Percentiles rank a stretch among this genome's conserved stretches.
Evolutionary conservation across 2,329 filamentous ascomycete species (phyloP).

Genomic region (Teratosphaeria epicoccoides): DNA sequence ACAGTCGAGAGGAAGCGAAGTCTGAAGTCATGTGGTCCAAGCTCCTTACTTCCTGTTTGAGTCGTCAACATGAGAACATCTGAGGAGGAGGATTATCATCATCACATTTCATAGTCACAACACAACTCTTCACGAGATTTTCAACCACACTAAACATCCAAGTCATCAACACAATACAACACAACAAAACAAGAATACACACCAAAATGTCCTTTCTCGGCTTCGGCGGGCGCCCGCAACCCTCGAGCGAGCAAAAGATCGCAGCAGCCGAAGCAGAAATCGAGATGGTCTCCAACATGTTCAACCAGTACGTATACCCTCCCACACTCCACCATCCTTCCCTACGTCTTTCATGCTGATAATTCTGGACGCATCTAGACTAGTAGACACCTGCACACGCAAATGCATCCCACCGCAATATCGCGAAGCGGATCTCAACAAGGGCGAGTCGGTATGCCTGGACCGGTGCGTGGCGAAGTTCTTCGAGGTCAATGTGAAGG

Average conservation of each 20-base stretch:
- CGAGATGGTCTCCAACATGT: slow-evolving; percentile 96
- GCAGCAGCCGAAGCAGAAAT: slow-evolving; percentile 92
- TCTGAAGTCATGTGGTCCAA: too few species aligned
- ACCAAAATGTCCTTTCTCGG: slow-evolving; percentile 60
- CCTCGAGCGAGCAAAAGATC: slow-evolving; percentile 94
- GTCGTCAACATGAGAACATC: too few species aligned
- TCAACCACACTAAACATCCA: background rate
- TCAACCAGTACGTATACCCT: slow-evolving; percentile 63
- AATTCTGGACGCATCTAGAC: slow-evolving; percentile 21
- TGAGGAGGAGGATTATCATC: too few species aligned
- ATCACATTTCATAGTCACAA: too few species aligned
- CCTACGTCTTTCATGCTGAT: slow-evolving; percentile 1
- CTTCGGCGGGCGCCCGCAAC: slow-evolving; percentile 62
- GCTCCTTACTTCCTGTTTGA: too few species aligned
- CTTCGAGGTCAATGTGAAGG: slow-evolving; percentile 97
- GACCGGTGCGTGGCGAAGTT: slow-evolving; percentile 97
- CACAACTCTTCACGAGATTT: too few species aligned
- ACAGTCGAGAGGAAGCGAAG: too few species aligned
- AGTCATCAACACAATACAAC: background rate
- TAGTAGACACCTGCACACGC: slow-evolving; percentile 78
- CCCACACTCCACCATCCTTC: background rate
- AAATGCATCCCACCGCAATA: slow-evolving; percentile 92
- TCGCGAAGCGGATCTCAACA: slow-evolving; percentile 94
- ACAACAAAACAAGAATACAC: background rate
- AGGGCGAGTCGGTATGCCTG: slow-evolving; percentile 96